These are phyloP conservation scores for Thelonectria blattea DNA, from an alignment of 2,329 filamentous ascomycete species.

Conservation along the genomic window DNA sequence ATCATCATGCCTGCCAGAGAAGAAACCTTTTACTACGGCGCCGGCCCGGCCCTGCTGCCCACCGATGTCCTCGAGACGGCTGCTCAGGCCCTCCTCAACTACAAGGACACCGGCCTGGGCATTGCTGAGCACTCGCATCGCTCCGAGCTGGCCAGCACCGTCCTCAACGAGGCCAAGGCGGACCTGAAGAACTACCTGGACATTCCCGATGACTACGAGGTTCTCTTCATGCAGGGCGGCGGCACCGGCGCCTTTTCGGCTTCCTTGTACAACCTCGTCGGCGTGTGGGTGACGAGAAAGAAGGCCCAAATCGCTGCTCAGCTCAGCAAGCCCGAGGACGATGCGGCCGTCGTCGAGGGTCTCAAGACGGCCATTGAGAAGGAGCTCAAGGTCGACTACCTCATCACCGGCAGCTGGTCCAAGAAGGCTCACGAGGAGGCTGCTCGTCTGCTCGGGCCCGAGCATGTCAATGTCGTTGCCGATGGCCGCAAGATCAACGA, in stretches of 20 bases:
- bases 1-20: slow-evolving; percentile 70
- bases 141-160: slow-evolving; percentile 76
- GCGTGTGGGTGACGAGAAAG: slow-evolving; percentile 78
- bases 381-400: slow-evolving; percentile 83
- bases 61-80: slow-evolving; percentile 80
- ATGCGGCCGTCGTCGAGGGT: slow-evolving; percentile 60
- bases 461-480: slow-evolving; percentile 76
- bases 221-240: slow-evolving; percentile 87
- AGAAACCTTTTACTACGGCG: slow-evolving; percentile 86
- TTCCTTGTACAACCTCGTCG: slow-evolving; percentile 82
- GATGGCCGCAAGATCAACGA: slow-evolving; percentile 70
- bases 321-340: slow-evolving; percentile 54
- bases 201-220: slow-evolving; percentile 84
- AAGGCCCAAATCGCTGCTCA: slow-evolving; percentile 64
- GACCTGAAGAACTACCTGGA: slow-evolving; percentile 77
- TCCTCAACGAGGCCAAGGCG: slow-evolving; percentile 79
- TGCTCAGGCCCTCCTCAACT: slow-evolving; percentile 80
- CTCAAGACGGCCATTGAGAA: slow-evolving; percentile 69
- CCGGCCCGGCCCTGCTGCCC: slow-evolving; percentile 86
- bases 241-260: slow-evolving; percentile 87
- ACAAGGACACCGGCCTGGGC: slow-evolving; percentile 79
- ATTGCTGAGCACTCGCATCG: slow-evolving; percentile 92
- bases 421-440: slow-evolving; percentile 89
- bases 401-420: slow-evolving; percentile 89
- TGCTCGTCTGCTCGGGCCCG: slow-evolving; percentile 73